phyloP scores from a whole-genome alignment of 2,329 filamentous ascomycete genomes.

The Aspergillus sp. region DNA sequence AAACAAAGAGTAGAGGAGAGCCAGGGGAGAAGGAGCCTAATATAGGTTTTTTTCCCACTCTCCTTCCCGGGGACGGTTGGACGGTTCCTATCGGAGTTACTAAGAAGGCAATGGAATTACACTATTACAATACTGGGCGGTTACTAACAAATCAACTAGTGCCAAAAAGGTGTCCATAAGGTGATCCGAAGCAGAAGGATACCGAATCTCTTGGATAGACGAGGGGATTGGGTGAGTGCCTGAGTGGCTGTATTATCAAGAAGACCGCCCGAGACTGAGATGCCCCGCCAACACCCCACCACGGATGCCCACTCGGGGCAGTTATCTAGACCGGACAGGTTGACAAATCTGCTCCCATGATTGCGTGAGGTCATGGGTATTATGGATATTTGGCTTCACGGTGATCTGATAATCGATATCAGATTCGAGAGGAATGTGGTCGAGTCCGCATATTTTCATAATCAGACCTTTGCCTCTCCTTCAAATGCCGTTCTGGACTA shows the following conservation, averaged over 20 bases:
- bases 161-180: conserved; percentile 16
- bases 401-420: not conserved
- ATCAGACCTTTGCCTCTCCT: too few relatives aligned
- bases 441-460: too few relatives aligned
- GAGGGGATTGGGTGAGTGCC: conserved; percentile 7
- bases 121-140: not conserved
- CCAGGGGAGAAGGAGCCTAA: not conserved
- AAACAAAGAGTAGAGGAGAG: conserved; percentile 4
- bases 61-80: not conserved
- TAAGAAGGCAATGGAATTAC: not conserved
- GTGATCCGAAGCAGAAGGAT: conserved; percentile 32
- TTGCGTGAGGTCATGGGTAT: conserved; percentile 3
- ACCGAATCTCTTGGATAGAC: conserved; percentile 31
- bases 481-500: too few relatives aligned
- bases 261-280: conserved; percentile 31
- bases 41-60: too few relatives aligned
- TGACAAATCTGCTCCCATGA: conserved; percentile 14
- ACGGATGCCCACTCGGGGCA: conserved; percentile 3
- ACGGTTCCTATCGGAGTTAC: conserved; percentile 9
- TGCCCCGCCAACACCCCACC: conserved; percentile 14
- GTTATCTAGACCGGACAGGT: conserved; percentile 13
- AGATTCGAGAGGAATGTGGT: too few relatives aligned
- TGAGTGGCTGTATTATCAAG: conserved; percentile 22
- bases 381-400: not conserved
- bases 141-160: not conserved